phyloP scores from a whole-genome alignment of 1,284 basidiomycete species.

The Trametes pubescens region DNA sequence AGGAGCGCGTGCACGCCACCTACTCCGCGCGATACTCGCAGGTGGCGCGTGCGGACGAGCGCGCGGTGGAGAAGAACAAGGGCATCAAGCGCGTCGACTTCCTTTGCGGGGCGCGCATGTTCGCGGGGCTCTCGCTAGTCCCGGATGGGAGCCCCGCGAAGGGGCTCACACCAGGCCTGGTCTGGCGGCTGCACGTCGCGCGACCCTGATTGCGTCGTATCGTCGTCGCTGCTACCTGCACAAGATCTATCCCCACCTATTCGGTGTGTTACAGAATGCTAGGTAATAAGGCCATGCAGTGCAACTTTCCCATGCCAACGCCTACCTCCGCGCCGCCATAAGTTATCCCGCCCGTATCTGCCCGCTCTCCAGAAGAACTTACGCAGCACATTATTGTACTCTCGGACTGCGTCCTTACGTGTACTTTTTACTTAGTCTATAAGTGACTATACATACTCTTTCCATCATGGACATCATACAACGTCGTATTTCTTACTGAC shows the following conservation, averaged over 20 bases:
- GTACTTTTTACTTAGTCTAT: neutral
- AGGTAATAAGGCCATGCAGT: no score
- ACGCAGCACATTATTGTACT: slow-evolving; percentile 11
- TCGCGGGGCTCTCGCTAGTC: slow-evolving; percentile 35
- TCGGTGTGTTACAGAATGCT: no score
- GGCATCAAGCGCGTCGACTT: slow-evolving; percentile 39
- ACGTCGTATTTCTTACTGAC: no score
- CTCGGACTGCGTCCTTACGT: slow-evolving; percentile 18
- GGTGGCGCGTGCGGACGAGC: slow-evolving; percentile 23
- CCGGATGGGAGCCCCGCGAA: slow-evolving; percentile 31
- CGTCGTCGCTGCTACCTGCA: neutral
- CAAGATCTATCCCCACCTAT: no score
- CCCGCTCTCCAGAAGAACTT: slow-evolving; percentile 14
- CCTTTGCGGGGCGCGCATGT: slow-evolving; percentile 30
- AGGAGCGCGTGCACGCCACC: slow-evolving; percentile 29
- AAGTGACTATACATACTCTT: no score
- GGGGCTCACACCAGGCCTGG: slow-evolving; percentile 34
- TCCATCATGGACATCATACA: no score
- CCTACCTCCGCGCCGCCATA: slow-evolving; percentile 1
- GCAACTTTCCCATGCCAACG: slow-evolving; percentile 7
- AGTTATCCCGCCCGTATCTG: neutral
- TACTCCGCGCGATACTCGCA: slow-evolving; percentile 29
- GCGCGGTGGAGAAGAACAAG: slow-evolving; percentile 33
- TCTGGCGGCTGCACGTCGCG: slow-evolving; percentile 35
- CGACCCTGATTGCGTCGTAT: slow-evolving; percentile 22